Conservation (phyloP, 164 flowering plant species). For the Berberis thunbergii region DNA sequence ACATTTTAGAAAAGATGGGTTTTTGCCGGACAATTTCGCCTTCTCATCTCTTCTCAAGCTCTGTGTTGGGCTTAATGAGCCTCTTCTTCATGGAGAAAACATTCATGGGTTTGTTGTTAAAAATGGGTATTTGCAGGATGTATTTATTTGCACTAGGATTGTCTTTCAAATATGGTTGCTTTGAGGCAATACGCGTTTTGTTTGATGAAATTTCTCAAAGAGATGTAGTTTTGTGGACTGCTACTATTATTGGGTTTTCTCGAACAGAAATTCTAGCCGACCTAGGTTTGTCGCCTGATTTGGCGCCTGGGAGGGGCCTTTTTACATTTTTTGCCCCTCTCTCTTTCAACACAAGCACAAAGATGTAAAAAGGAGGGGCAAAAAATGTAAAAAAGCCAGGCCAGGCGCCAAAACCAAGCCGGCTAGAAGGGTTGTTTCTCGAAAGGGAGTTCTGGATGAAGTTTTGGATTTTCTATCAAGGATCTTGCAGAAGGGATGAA, state of each 20-base stretch:
- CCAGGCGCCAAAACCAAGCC: too few relatives aligned
- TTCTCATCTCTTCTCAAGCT: slow-evolving; percentile 9
- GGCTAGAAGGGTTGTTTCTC: too few relatives aligned
- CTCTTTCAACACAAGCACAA: too few relatives aligned
- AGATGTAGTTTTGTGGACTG: slow-evolving; percentile 8
- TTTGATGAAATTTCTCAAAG: slow-evolving; percentile 8
- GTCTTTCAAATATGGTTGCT: slow-evolving; percentile 5
- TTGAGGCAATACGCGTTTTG: not conserved
- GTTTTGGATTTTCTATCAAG: not conserved
- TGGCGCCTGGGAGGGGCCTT: too few relatives aligned
- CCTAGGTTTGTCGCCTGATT: too few relatives aligned
- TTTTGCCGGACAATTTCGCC: slow-evolving; percentile 3
- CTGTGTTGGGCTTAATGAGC: not conserved
- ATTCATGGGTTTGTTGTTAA: slow-evolving; percentile 5
- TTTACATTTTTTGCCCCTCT: too few relatives aligned
- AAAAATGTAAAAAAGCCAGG: too few relatives aligned
- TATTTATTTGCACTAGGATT: not conserved
- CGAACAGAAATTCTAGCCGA: not conserved
- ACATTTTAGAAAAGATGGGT: slow-evolving; percentile 1
- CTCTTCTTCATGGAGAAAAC: slow-evolving; percentile 1
- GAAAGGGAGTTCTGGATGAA: not conserved
- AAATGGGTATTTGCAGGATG: slow-evolving; percentile 4
- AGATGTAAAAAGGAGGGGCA: too few relatives aligned
- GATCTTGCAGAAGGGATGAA: not conserved
- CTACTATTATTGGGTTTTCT: slow-evolving; percentile 3